phyloP scores from a whole-genome alignment of 306 rosid species.

The Morella rubra region DNA sequence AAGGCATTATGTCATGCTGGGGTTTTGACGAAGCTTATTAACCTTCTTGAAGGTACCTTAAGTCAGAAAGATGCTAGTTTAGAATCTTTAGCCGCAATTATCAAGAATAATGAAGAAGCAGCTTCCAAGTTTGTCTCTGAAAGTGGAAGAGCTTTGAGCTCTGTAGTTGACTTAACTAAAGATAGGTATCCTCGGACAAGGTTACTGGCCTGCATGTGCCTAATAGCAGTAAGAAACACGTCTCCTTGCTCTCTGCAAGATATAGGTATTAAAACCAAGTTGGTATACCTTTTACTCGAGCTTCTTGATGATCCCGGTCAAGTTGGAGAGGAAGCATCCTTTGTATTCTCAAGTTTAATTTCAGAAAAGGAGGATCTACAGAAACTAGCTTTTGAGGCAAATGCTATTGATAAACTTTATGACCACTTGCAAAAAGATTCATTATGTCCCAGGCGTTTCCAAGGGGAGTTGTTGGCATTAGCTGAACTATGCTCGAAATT shows the following conservation, averaged over 20 bases:
- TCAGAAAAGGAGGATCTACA: constrained; percentile 80
- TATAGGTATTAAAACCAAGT: constrained; percentile 66
- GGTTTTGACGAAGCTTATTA: constrained; percentile 58
- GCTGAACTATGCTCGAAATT: constrained; percentile 87
- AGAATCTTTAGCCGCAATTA: constrained; percentile 71
- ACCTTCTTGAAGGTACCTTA: constrained; percentile 77
- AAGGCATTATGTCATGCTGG: constrained; percentile 61
- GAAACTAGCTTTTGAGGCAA: constrained; percentile 87
- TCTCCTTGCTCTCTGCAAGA: constrained; percentile 72
- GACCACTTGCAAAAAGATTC: constrained; percentile 55
- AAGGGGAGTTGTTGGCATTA: constrained; percentile 76
- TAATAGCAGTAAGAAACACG: constrained; percentile 80
- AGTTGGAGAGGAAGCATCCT: constrained; percentile 92
- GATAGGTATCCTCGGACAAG: constrained; percentile 76
- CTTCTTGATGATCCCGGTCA: constrained; percentile 86
- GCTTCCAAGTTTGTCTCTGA: constrained; percentile 66
- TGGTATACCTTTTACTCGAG: constrained; percentile 84
- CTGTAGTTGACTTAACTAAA: constrained; percentile 70
- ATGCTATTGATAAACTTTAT: constrained; percentile 81
- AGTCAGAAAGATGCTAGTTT: constrained; percentile 90
- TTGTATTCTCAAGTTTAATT: constrained; percentile 68
- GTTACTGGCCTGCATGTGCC: constrained; percentile 76
- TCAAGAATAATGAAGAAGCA: constrained; percentile 61
- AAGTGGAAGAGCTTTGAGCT: constrained; percentile 57
- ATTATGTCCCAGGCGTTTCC: constrained; percentile 62